Conservation (phyloP, 352 stramenopile genomes). For the Peronosclerospora sorghi region DNA sequence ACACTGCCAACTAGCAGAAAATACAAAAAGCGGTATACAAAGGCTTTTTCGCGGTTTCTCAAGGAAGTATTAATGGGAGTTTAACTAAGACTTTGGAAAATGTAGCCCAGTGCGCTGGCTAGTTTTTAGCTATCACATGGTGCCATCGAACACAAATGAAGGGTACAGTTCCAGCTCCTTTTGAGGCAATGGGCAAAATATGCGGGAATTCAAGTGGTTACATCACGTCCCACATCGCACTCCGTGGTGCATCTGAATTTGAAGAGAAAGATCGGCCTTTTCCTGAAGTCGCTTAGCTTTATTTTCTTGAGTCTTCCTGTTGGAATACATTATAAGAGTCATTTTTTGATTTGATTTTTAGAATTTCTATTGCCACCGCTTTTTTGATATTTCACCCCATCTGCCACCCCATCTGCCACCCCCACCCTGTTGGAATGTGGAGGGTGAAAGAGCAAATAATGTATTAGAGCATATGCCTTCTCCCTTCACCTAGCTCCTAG, state of each 20-base stretch:
- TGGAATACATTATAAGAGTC: too few relatives aligned
- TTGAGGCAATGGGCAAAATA: conserved; percentile 67
- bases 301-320: conserved; percentile 25
- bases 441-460: too few relatives aligned
- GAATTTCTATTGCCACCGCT: too few relatives aligned
- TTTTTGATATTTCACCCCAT: too few relatives aligned
- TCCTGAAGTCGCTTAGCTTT: conserved; percentile 69
- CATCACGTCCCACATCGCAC: conserved; percentile 49
- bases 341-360: too few relatives aligned
- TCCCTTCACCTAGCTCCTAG: too few relatives aligned
- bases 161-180: conserved; percentile 63
- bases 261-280: conserved; percentile 48
- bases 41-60: conserved; percentile 45
- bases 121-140: conserved; percentile 52
- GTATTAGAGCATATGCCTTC: too few relatives aligned
- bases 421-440: too few relatives aligned
- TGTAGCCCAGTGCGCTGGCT: too few relatives aligned
- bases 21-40: conserved; percentile 57
- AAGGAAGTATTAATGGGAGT: conserved; percentile 64
- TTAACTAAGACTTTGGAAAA: too few relatives aligned
- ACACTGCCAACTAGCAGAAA: conserved; percentile 64
- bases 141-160: conserved; percentile 56
- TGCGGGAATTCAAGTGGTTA: conserved; percentile 48
- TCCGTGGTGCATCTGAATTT: conserved; percentile 34
- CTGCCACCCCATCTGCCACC: too few relatives aligned